These are phyloP conservation scores for Pestalotiopsis sp. DNA, from an alignment of 2,329 filamentous ascomycete species.

Conservation along the genomic window DNA sequence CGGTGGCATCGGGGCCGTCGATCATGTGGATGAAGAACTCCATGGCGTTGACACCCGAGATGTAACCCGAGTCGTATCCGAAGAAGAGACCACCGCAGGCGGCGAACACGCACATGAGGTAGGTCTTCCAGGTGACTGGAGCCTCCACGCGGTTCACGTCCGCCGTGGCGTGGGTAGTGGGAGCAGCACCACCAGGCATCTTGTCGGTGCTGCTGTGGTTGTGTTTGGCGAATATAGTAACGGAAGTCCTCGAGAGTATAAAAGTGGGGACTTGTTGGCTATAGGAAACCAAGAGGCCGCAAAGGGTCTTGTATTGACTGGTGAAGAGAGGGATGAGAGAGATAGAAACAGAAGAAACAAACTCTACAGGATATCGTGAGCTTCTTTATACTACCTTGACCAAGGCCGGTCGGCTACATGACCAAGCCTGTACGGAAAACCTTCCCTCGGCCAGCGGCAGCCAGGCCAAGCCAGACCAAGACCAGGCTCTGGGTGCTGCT, in stretches of 20 bases:
- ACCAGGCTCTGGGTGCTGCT: neutral
- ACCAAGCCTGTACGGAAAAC: neutral
- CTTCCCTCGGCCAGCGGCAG: neutral
- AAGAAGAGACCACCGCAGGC: constrained; percentile 77
- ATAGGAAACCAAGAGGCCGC: neutral
- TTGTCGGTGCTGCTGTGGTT: neutral
- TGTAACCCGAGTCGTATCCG: constrained; percentile 73
- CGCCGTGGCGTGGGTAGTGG: constrained; percentile 37
- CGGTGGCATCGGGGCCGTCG: constrained; percentile 33
- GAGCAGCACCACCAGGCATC: constrained; percentile 13
- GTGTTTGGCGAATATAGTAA: neutral
- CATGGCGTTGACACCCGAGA: constrained; percentile 42
- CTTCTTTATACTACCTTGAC: constrained; percentile 7
- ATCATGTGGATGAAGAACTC: constrained; percentile 35
- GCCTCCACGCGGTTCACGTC: constrained; percentile 67
- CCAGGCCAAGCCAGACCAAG: neutral
- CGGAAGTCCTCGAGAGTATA: constrained; percentile 2
- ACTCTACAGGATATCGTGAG: constrained; percentile 8
- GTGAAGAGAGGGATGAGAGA: constrained; percentile 5
- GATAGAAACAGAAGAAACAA: neutral
- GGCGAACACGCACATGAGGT: constrained; percentile 71
- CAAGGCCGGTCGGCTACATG: neutral
- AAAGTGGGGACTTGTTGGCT: constrained; percentile 7
- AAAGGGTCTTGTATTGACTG: neutral
- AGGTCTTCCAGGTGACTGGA: constrained; percentile 70